Evolutionary conservation across 768 basidiomycete species (phyloP).

Genomic region (Tephrocybe rancida): DNA sequence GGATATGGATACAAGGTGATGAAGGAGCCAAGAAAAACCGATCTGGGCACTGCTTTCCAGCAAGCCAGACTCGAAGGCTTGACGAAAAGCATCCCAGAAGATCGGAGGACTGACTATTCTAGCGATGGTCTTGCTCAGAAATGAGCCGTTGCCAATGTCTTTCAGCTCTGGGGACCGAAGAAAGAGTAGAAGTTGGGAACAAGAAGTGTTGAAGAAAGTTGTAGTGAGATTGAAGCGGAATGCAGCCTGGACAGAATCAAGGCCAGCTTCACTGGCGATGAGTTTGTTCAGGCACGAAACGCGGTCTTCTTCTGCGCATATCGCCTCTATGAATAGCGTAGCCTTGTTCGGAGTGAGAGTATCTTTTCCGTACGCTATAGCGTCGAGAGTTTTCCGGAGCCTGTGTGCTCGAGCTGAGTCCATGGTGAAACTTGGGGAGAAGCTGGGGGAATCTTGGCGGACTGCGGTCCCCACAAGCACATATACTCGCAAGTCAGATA

Average conservation of each 20-base stretch:
- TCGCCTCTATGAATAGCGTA: conserved; percentile 40
- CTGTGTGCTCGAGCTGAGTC: conserved; percentile 12
- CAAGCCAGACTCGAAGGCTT: conserved; percentile 30
- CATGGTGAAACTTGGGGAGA: not conserved
- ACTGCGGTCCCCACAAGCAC: not conserved
- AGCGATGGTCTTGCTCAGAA: conserved; percentile 37
- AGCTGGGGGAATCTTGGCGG: not conserved
- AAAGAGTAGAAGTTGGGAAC: conserved; percentile 32
- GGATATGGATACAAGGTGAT: conserved; percentile 31
- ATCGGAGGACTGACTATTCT: conserved; percentile 44
- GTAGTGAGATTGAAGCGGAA: conserved; percentile 36
- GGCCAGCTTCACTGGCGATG: conserved; percentile 33
- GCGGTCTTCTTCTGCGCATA: conserved; percentile 34
- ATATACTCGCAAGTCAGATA: not conserved
- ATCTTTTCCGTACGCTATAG: conserved; percentile 12
- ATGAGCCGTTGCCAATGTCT: conserved; percentile 34
- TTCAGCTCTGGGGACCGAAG: conserved; percentile 34
- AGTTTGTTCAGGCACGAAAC: conserved; percentile 37
- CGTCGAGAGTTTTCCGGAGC: conserved; percentile 18
- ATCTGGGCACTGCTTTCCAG: conserved; percentile 27
- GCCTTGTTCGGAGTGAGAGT: conserved; percentile 18
- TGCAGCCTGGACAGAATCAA: conserved; percentile 34
- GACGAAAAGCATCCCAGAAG: conserved; percentile 41
- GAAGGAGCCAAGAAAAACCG: conserved; percentile 38
- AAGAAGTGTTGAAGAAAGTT: conserved; percentile 40